Evolutionary conservation across 257 asterid genomes (phyloP), one percentile per base, ranked within the genome.

Genomic region (Nicotiana tomentosiformis): DNA sequence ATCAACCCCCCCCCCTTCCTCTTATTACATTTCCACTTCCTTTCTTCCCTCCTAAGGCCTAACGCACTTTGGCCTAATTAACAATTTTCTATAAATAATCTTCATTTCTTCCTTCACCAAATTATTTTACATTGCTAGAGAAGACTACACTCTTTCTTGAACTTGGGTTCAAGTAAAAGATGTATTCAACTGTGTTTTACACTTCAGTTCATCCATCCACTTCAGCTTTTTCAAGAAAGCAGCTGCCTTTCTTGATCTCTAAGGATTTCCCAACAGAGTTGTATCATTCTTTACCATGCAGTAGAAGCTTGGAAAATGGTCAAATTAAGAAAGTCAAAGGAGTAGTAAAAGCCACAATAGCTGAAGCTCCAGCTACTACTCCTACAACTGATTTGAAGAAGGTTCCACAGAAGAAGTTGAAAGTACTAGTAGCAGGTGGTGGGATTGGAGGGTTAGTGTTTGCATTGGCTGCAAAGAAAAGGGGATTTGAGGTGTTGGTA

Each of bases 371-470:
- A 8, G 72, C 7, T 20, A 32, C 84, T 33, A 43, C 77, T 33
- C 56, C 57, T 7, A 72, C 72, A 15, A 84, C 17, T 53, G 67
- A 67, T 18, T 81, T 77, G 10, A 81, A 43, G 1, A 39, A 51
- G 82, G 33, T 56, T 10, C 37, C 85, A 58, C 87, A 87, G 10
- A 93, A 89, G 93, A 94, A 92, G 84, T 84, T 87, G 89, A 91
- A 91, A 84, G 84, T 96, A 56, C 87, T 96, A 77, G 98, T 96
- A 84, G 98, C 99, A 0, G 99, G 99, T 30, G 99, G 98, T 11
- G 98, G 99, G 62, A 96, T 96, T 66, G 98, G 98, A 0, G 98
- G 98, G 23, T 89, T 94, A 79, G 99, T 94, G 57, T 91, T 96
- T 64, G 98, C 99, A 2, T 72, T 96, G 84, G 99, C 99, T 32